Evolutionary conservation across 1,284 basidiomycete species (phyloP), one percentile per base, ranked within the genome.

Genomic region (Meira nashicola): DNA sequence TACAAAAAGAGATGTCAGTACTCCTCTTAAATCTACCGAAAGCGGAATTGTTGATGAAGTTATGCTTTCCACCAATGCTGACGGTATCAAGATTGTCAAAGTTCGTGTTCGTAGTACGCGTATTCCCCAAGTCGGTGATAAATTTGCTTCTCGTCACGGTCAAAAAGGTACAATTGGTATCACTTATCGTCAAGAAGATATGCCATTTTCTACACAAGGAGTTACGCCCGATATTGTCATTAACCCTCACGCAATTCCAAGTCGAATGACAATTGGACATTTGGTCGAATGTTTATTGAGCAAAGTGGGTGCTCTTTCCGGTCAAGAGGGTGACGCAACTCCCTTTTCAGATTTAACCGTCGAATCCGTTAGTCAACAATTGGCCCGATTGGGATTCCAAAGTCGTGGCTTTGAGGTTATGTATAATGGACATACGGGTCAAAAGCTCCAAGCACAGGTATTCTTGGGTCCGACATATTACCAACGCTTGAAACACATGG

Each of bases 101-200:
- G 90, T 99, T 64, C 89, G 95, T 54, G 89, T 97, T 40, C 85
- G 95, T 46, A 91, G 93, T 3, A 94, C 92, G 9, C 89, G 94
- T 82, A 86, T 97, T 54, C 94, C 94, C 43, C 92, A 98, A 80
- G 95, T 89, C 57, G 94, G 94, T 49, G 94, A 99, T 84, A 99
- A 99, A 82, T 99, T 99, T 77, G 95, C 94, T 6, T 99, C 94
- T 59, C 89, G 94, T 76, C 95, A 99, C 79, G 95, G 95, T 76
- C 94, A 99, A 81, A 99, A 99, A 83, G 94, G 95, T 82, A 98
- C 94, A 1, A 93, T 97, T 66, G 94, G 94, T 80, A 96, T 99
- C 80, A 96, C 93, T 0, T 98, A 98, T 77, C 87, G 94, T 54
- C 95, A 98, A 79, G 95, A 99, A 80, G 94, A 99, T 79, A 97